Base-by-base conservation (phyloP, 2,329 filamentous ascomycete genomes). In the Scedosporium minutisporum region DNA sequence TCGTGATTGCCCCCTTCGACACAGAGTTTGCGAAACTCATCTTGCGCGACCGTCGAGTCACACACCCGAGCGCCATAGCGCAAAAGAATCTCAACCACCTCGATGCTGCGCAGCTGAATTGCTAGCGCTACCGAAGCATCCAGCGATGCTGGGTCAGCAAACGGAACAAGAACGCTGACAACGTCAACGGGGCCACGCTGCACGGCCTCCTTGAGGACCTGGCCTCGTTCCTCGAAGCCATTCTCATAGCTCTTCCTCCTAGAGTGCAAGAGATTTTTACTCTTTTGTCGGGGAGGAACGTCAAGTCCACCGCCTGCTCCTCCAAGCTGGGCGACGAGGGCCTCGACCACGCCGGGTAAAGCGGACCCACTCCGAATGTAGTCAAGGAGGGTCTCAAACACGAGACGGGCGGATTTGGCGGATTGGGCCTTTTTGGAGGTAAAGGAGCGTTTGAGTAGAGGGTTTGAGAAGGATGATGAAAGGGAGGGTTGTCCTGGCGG, bases 331-430 rank as follows among this genome's bases (percentile, higher is more conserved):
- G 71, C 73, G 33, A 85, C 77, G 25, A 86, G 74, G 0, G 80
- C 80, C 67, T 85, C 80, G n/a, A 81, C 82, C 4, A 85, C 78
- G 7, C 79, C 82, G 0, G 82, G 77, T 0, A 80, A 77, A 12
- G 82, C 82, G 16, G 71, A 23, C 9, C 46, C 72, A 57, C 77
- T 80, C 42, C 74, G 71, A 63, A 85, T 75, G 67, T 82, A 81
- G 51, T 73, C 72, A 57, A 78, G 73, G 61, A 86, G 73, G 14
- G 78, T 78, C 58, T 80, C 78, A 59, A 84, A 79, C 21, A 85
- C 76, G 65, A 85, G 25, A 29, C 48, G 51, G 10, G 60, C 60
- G 4, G 59, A 53, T 78, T 53, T 75, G 77, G 10, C 80, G 75
- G 29, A 84, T 80, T 77, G 79, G 83, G 51, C 74, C 69, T 68